Base-by-base conservation (phyloP, 164 flowering plant genomes). In the Magnolia officinalis region DNA sequence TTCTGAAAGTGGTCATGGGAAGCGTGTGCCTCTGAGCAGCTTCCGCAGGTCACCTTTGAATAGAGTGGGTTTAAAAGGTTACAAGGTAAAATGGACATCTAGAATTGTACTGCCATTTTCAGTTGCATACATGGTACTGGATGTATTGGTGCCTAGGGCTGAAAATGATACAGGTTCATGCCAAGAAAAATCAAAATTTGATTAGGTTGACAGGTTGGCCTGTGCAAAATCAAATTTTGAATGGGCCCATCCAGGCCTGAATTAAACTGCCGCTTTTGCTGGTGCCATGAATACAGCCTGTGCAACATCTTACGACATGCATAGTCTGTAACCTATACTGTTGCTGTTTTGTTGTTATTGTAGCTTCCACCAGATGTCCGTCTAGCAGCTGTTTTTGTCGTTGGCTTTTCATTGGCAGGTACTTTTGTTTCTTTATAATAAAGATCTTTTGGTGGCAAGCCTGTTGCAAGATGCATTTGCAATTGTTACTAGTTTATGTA, bases 341-440 rank as follows among this genome's bases (percentile, higher is more conserved):
- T 20, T 6, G 64, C 13, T 64, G 45, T 21, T 70, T 66, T 61
- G 13, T 18, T 37, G 59, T 29, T 11, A 72, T 14, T 80, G 31
- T 78, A 92, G 98, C 93, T 91, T 84, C 73, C 92, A 13, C 58
- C 75, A 1, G 92, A 96, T 74, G 97, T 92, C 74, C 86, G 89
- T 72, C 78, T 96, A 77, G 95, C 88, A 1, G 95, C 98, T 9
- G 96, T 94, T 6, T 96, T 89, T 83, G 97, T 86, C 67, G 98
- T 92, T 73, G 97, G 97, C 6, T 91, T 85, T 81, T 87, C 94
- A 8, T 76, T 85, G 75, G 80, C 90, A 79, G 98, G 98, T 95
- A 55, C 61, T 55, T 55, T 7, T 55, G 18, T 55, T 55, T 2
- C 61, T 55, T 16, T n/a, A 21, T 67, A 23, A 24, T 0, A 4